Conservation (phyloP, 768 basidiomycete genomes). For the Leccinum variicolor region DNA sequence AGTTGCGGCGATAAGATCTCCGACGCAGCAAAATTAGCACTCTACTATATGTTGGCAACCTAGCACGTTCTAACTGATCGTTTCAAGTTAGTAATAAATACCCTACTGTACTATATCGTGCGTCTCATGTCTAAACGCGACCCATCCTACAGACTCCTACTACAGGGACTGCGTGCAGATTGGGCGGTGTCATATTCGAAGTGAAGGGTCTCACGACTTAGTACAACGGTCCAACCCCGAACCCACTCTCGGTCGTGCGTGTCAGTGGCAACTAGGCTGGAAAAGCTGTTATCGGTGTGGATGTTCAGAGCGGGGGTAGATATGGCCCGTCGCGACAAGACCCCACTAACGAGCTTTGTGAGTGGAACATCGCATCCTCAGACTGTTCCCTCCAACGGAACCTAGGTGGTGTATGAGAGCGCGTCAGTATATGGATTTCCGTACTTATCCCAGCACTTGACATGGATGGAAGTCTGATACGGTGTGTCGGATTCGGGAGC, state of each 20-base stretch:
- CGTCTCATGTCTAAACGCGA: slow-evolving; percentile 39
- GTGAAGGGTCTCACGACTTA: slow-evolving; percentile 24
- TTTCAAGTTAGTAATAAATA: neutral
- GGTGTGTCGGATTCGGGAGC: no score
- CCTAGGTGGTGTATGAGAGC: slow-evolving; percentile 49
- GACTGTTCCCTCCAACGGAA: slow-evolving; percentile 13
- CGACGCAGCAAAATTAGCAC: neutral
- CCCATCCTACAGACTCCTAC: slow-evolving; percentile 36
- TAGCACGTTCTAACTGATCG: neutral
- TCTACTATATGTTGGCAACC: neutral
- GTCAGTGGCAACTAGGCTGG: slow-evolving; percentile 4
- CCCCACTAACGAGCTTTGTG: slow-evolving; percentile 12
- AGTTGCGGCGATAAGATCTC: neutral
- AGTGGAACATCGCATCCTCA: slow-evolving; percentile 29
- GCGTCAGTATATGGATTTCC: slow-evolving; percentile 58
- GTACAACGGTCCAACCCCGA: slow-evolving; percentile 15
- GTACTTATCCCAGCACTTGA: slow-evolving; percentile 72
- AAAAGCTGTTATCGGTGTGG: slow-evolving; percentile 14
- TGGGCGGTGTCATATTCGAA: no score
- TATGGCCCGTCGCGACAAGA: neutral
- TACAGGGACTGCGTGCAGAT: no score
- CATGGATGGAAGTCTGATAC: slow-evolving; percentile 63
- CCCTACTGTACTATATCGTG: neutral
- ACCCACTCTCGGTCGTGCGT: neutral
- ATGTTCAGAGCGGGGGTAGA: slow-evolving; percentile 1